phyloP scores from a whole-genome alignment of 2,329 filamentous ascomycete species.

The Colletotrichum magnum region DNA sequence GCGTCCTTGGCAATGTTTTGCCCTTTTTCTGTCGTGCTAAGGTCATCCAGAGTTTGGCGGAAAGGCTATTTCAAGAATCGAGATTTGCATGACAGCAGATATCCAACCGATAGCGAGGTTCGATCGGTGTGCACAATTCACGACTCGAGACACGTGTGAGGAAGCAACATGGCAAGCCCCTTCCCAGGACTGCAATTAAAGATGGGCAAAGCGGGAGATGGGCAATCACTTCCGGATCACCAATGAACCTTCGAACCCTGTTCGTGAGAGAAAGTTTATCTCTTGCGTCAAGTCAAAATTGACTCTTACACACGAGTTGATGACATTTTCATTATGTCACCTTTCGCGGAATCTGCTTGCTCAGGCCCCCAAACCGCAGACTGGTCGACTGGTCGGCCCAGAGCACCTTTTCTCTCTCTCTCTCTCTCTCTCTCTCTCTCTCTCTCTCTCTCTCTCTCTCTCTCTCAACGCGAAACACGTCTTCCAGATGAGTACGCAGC shows the following conservation, averaged over 20 bases:
- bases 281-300: no score
- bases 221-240: neutral
- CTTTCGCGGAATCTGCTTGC: neutral
- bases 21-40: neutral
- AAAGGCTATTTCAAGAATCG: neutral
- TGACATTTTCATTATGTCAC: slow-evolving; percentile 3
- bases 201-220: neutral
- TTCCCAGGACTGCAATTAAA: neutral
- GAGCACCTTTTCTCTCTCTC: neutral
- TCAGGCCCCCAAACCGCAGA: no score
- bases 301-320: neutral
- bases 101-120: neutral
- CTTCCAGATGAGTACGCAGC: neutral
- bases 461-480: slow-evolving; percentile 13
- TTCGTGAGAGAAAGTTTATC: no score
- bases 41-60: neutral
- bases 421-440: neutral
- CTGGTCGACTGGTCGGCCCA: neutral
- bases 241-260: neutral
- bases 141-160: neutral
- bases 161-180: neutral
- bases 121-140: neutral
- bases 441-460: no score
- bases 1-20: neutral
- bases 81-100: neutral